phyloP scores from a whole-genome alignment of 306 rosid genomes.

The Dryas drummondii region DNA sequence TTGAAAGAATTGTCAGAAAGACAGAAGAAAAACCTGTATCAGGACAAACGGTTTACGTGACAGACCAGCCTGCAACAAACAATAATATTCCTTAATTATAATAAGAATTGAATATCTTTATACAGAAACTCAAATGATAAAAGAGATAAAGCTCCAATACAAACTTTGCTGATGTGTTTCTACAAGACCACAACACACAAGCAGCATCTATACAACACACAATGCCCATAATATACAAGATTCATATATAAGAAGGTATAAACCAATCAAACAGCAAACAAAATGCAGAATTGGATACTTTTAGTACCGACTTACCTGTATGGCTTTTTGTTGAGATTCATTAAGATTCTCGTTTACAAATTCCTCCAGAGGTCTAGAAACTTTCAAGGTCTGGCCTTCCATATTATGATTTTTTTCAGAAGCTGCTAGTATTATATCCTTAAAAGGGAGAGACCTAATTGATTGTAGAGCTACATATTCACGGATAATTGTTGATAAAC shows the following conservation, averaged over 20 bases:
- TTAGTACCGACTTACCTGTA: slow-evolving; percentile 52
- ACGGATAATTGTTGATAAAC: slow-evolving; percentile 82
- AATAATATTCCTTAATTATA: slow-evolving; percentile 21
- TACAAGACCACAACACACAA: no score
- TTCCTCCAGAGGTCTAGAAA: slow-evolving; percentile 63
- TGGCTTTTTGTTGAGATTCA: slow-evolving; percentile 76
- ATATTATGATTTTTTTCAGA: slow-evolving; percentile 39
- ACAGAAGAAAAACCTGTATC: slow-evolving; percentile 67
- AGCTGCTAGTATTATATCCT: slow-evolving; percentile 74
- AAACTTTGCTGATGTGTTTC: not conserved
- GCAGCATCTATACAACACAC: no score
- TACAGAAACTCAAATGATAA: not conserved
- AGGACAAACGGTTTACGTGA: slow-evolving; percentile 81
- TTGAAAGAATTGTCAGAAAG: not conserved
- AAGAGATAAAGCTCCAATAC: not conserved
- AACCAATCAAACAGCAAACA: no score
- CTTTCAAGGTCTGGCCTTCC: slow-evolving; percentile 68
- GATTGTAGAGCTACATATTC: slow-evolving; percentile 75
- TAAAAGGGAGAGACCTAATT: slow-evolving; percentile 62
- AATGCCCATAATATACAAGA: no score
- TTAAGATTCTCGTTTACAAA: slow-evolving; percentile 67
- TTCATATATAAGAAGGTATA: no score
- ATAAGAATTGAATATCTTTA: not conserved
- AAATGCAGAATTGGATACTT: not conserved
- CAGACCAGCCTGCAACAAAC: slow-evolving; percentile 80